Evolutionary conservation across 2,329 filamentous ascomycete species (phyloP), one percentile per base, ranked within the genome.

Genomic region (Aspergillus fumigatiaffinis): DNA sequence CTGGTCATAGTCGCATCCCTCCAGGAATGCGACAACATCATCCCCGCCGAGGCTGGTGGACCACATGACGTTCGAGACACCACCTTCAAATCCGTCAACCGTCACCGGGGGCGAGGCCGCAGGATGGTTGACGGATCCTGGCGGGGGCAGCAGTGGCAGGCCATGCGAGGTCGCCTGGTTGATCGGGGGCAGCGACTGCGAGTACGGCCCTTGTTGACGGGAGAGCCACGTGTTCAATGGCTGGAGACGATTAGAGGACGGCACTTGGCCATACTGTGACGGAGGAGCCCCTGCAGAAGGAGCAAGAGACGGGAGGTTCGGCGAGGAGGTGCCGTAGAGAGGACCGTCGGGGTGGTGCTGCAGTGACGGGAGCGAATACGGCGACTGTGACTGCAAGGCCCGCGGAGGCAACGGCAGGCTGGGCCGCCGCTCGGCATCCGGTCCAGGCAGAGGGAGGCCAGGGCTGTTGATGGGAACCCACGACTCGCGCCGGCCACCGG

Each of bases 391-490:
- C 49, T 71, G 71, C 62, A 72, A 60, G 2, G 70, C 60, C 17
- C 68, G 68, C 25, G 69, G 71, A 5, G 73, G 72, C 14, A 74
- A 57, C 41, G 74, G 73, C 5, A 75, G 69, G 51, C 73, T 76
- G 2, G 73, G 73, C 7, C 73, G 73, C 21, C 71, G 70, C 51
- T 73, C 72, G 2, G 66, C 65, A 23, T 74, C 71, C 8, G 69
- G 68, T 10, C 63, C 61, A 10, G 71, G 65, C 4, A 69, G 61
- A 9, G 71, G 68, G 44, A 73, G 57, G 3, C 69, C 69, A 3
- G 72, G 68, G 52, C 68, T 74, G 62, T 77, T 77, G 56, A 77
- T 63, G 0, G 74, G 69, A 0, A 76, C 70, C 74, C 75, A 77
- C 3, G 74, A 74, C 51, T 77, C 74, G n/a, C 74, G 73, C 47